Base-by-base conservation (phyloP, 805 yeast species). In the Candida stauntonica region DNA sequence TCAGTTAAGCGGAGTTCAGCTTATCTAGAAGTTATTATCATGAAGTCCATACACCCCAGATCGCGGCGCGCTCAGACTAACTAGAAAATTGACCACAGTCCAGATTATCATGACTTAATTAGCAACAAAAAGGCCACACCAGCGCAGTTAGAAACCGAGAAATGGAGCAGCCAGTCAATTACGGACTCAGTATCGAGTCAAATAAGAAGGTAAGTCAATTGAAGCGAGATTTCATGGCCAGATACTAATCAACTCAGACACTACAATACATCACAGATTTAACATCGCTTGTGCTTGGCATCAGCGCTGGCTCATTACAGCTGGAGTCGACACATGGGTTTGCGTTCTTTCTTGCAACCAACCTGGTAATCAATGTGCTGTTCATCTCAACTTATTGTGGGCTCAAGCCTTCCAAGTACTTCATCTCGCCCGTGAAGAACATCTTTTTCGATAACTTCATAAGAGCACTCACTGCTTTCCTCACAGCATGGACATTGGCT, bases 401-500 rank as follows among this genome's bases (percentile, higher is more conserved):
- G 6, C 5, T 11, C 2, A 20, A 36, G 9, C 50, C 52, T 0
- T 16, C 33, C 1, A 29, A 29, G 18, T 54, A 41, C 33, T 52
- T 31, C 21, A 41, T 51, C 15, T 18, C 37, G 4, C 56, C 57
- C 0, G 0, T 40, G 17, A 42, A 41, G 16, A 42, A 33, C 5
- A 24, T 54, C 3, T 31, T 39, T n/a, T 13, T 47, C 7, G 48
- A 41, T 30, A 38, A 44, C 20, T 29, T 52, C 9, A 35, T 43
- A 3, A 46, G 56, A 32, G 24, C 44, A 21, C 20, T 51, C 9
- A 41, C 52, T 3, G 55, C 53, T 2, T 53, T 42, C 35, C 27
- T 54, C 21, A 53, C 78, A 2, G 44, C 46, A 2, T 39, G 46
- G 59, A 53, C 57, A 13, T 36, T 54, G 27, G 45, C 48, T 14